These are phyloP conservation scores for Yueomyces sp. DNA, from an alignment of 805 yeast species.

Conservation along the genomic window DNA sequence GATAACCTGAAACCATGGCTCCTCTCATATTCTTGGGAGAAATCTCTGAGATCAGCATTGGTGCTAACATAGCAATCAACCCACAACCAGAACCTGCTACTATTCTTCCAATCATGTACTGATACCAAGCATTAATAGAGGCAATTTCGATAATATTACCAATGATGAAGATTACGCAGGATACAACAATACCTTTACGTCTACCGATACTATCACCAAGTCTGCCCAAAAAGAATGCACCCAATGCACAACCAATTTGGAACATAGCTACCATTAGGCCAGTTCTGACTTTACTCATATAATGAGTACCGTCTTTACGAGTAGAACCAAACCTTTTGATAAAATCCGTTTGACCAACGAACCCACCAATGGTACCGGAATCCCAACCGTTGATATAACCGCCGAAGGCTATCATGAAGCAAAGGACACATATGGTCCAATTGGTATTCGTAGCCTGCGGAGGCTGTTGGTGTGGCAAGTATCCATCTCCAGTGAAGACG, in stretches of 20 bases:
- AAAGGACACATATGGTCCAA: constrained; percentile 5
- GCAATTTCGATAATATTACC: constrained; percentile 82
- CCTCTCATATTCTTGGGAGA: constrained; percentile 91
- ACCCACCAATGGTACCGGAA: constrained; percentile 64
- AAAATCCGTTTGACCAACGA: constrained; percentile 47
- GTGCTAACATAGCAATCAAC: constrained; percentile 82
- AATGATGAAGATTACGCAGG: constrained; percentile 66
- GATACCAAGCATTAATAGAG: constrained; percentile 64
- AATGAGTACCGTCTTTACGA: constrained; percentile 26
- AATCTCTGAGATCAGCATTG: constrained; percentile 79
- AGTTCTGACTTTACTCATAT: constrained; percentile 31
- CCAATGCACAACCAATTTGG: constrained; percentile 58
- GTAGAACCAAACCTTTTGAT: constrained; percentile 36
- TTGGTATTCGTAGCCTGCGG: too few species aligned
- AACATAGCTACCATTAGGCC: constrained; percentile 43
- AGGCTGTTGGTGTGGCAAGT: too few species aligned
- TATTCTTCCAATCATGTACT: constrained; percentile 84
- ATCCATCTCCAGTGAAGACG: too few species aligned
- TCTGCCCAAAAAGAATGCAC: constrained; percentile 67
- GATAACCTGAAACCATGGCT: constrained; percentile 46
- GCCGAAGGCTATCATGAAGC: constrained; percentile 40
- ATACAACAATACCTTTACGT: constrained; percentile 67
- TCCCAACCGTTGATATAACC: constrained; percentile 65
- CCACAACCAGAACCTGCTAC: constrained; percentile 96
- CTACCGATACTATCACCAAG: constrained; percentile 77